Conservation (phyloP, 495 filamentous ascomycete genomes). For the Copromyces sp. region DNA sequence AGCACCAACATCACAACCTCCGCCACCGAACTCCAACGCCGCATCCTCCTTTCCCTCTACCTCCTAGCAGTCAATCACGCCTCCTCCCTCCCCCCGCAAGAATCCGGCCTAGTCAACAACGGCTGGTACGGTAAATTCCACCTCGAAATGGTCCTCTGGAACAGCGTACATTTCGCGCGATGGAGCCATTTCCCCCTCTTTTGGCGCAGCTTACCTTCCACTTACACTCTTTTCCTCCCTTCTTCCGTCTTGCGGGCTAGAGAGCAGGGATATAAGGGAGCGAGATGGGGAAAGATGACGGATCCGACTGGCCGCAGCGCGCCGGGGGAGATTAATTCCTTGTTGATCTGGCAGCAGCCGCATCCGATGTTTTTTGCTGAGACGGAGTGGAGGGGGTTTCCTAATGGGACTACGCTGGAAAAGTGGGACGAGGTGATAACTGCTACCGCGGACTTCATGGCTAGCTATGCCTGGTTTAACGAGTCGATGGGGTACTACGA, state of each 20-base stretch:
- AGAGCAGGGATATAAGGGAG: conserved; percentile 41
- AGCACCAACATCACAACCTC: too few relatives aligned
- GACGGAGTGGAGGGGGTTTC: conserved; percentile 35
- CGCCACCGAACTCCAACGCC: conserved; percentile 38
- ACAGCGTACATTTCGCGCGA: conserved; percentile 40
- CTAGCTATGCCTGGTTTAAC: conserved; percentile 38
- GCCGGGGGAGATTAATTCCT: conserved; percentile 45
- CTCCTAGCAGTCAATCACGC: conserved; percentile 38
- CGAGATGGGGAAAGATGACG: conserved; percentile 50
- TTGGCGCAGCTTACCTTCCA: conserved; percentile 32
- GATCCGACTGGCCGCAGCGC: conserved; percentile 45
- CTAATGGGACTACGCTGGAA: conserved; percentile 25
- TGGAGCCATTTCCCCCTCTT: conserved; percentile 42
- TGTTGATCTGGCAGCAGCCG: conserved; percentile 48
- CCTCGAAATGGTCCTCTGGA: conserved; percentile 48
- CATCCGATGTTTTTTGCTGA: conserved; percentile 46
- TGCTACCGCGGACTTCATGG: conserved; percentile 43
- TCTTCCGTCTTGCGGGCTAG: conserved; percentile 35
- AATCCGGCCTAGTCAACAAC: conserved; percentile 43
- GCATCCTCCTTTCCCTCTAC: conserved; percentile 41
- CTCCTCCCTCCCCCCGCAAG: conserved; percentile 27
- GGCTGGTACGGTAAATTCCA: conserved; percentile 47
- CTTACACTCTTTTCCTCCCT: conserved; percentile 38
- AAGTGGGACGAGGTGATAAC: conserved; percentile 38
- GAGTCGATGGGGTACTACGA: conserved; percentile 33